phyloP scores from a whole-genome alignment of 75 land plant species.

The Pinus tabuliformis region DNA sequence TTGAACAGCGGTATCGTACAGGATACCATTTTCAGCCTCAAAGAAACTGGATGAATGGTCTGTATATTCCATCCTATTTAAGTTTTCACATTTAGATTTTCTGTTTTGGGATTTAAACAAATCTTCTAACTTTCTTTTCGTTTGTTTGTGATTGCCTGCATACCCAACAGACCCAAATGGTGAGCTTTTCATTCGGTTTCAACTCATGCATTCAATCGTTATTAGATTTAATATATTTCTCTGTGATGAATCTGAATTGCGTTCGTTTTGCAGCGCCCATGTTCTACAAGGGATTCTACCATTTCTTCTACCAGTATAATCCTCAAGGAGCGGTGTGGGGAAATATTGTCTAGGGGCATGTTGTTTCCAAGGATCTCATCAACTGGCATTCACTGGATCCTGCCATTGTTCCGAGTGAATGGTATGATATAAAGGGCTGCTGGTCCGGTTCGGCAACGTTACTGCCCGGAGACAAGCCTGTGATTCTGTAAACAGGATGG shows the following conservation, averaged over 20 bases:
- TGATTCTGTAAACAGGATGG: conserved; percentile 64
- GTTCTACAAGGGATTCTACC: conserved; percentile 34
- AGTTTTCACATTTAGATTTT: no score
- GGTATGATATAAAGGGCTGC: conserved; percentile 67
- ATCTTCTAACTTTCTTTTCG: no score
- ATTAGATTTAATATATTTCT: neutral
- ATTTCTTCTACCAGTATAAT: conserved; percentile 42
- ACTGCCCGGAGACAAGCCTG: conserved; percentile 49
- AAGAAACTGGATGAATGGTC: no score
- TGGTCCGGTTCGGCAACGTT: conserved; percentile 87
- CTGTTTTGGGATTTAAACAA: no score
- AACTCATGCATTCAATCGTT: neutral
- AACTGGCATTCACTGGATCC: conserved; percentile 56
- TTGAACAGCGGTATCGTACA: no score
- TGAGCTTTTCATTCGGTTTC: neutral
- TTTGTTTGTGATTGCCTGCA: no score
- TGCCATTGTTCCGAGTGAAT: conserved; percentile 52
- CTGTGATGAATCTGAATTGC: neutral
- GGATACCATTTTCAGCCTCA: no score
- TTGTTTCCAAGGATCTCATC: conserved; percentile 68
- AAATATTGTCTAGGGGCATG: conserved; percentile 83
- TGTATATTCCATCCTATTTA: no score
- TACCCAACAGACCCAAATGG: neutral
- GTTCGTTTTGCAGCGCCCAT: conserved; percentile 24
- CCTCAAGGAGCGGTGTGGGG: conserved; percentile 33